Percentiles rank a stretch among this genome's conserved stretches.
Evolutionary conservation across 331 rosid species (phyloP).

Genomic region (Spiraea crenata): DNA sequence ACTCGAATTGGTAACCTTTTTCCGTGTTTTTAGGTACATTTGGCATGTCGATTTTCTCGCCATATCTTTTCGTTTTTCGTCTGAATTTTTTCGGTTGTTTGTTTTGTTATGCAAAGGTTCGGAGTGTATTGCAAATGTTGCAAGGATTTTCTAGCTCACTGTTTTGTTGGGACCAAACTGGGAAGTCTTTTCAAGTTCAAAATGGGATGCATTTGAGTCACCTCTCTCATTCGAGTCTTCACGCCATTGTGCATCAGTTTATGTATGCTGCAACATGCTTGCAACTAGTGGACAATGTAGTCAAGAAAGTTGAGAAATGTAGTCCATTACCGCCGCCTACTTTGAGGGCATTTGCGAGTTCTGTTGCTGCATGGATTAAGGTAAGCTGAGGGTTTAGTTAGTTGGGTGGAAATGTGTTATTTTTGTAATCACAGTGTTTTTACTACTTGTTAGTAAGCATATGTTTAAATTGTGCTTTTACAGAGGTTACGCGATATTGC

Average conservation of each 20-base stretch:
- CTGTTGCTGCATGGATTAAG: constrained; percentile 79
- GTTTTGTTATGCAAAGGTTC: constrained; percentile 47
- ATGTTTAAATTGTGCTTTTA: constrained; percentile 18
- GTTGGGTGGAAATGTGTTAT: neutral
- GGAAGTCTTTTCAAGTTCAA: constrained; percentile 46
- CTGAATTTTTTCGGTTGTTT: neutral
- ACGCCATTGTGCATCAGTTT: constrained; percentile 59
- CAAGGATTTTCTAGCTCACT: constrained; percentile 80
- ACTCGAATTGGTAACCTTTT: constrained; percentile 55
- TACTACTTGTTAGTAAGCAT: neutral
- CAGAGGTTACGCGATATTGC: constrained; percentile 76
- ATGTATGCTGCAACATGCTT: constrained; percentile 81
- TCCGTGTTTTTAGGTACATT: too few species aligned
- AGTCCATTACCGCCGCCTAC: constrained; percentile 58
- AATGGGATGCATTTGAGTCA: constrained; percentile 59
- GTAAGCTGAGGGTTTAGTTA: constrained; percentile 29
- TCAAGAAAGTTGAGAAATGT: constrained; percentile 46
- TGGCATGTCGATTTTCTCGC: too few species aligned
- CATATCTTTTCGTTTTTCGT: too few species aligned
- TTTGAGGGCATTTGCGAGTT: constrained; percentile 62
- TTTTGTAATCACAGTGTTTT: neutral
- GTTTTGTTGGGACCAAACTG: constrained; percentile 62
- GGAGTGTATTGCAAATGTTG: constrained; percentile 76
- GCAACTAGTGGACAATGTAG: constrained; percentile 45
- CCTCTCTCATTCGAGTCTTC: constrained; percentile 68